A percentile compares a stretch with the other conserved stretches of the same genome.
phyloP scores from a whole-genome alignment of 257 asterid species.

The Ajuga chamaepitys region DNA sequence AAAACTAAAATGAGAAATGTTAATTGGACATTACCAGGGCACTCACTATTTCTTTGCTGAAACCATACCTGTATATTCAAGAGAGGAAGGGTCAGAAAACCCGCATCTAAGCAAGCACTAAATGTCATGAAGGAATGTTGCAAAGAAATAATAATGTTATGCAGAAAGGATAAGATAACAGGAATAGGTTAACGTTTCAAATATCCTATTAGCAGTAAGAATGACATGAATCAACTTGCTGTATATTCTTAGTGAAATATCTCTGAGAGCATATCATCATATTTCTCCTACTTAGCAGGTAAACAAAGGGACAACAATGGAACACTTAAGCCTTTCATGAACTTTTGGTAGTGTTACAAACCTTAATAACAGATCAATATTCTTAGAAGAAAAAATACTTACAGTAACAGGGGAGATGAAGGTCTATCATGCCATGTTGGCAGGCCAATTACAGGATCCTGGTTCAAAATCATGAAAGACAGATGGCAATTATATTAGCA shows the following conservation, averaged over 20 bases:
- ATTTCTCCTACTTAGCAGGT: background rate
- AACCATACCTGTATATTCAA: conserved; percentile 68
- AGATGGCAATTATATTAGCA: conserved; percentile 8
- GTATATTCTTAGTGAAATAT: background rate
- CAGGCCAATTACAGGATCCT: conserved; percentile 95
- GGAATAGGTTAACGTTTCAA: conserved; percentile 3
- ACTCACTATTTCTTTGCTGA: conserved; percentile 79
- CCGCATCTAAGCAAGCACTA: background rate
- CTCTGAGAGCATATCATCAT: background rate
- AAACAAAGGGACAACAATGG: background rate
- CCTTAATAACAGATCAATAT: background rate
- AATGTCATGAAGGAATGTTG: background rate
- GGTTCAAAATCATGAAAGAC: conserved; percentile 30
- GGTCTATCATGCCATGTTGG: conserved; percentile 89
- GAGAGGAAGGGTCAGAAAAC: conserved; percentile 24
- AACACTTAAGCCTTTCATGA: background rate
- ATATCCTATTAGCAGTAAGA: background rate
- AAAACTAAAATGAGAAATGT: background rate
- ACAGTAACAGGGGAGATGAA: conserved; percentile 75
- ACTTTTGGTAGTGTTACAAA: background rate
- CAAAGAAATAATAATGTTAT: background rate
- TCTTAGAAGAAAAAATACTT: conserved; percentile 33
- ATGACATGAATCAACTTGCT: background rate
- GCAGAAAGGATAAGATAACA: background rate
- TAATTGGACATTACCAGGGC: conserved; percentile 60